A percentile compares a stretch with the other conserved stretches of the same genome.
phyloP scores from a whole-genome alignment of 176 grass and related monocot genomes.

The Avena atlantica region DNA sequence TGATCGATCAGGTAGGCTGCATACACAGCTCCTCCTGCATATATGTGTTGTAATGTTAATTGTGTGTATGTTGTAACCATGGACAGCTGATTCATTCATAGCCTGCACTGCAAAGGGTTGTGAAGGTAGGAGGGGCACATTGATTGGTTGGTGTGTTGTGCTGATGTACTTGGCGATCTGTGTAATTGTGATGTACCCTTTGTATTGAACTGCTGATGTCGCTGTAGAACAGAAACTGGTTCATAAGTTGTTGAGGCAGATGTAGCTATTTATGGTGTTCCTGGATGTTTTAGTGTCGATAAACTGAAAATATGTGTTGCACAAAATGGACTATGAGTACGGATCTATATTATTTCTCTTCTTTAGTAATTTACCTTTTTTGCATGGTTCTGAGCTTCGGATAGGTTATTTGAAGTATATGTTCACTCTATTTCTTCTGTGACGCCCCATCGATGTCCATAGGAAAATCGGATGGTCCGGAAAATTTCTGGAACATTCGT shows the following conservation, averaged over 20 bases:
- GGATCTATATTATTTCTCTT: no score
- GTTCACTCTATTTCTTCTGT: no score
- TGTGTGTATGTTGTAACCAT: not conserved
- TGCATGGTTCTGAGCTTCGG: no score
- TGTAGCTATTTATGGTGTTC: no score
- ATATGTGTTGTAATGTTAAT: not conserved
- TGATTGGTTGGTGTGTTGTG: constrained; percentile 18
- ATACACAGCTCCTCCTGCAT: not conserved
- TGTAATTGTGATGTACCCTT: not conserved
- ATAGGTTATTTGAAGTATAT: no score
- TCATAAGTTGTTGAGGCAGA: not conserved
- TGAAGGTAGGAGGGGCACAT: constrained; percentile 10
- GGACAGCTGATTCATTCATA: constrained; percentile 20
- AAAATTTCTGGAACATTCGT: no score
- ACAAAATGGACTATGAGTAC: no score
- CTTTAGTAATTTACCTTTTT: no score
- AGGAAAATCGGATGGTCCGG: no score
- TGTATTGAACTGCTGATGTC: not conserved
- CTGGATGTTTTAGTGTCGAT: no score
- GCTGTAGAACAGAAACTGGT: not conserved
- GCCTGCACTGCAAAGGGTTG: not conserved
- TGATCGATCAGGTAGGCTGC: not conserved
- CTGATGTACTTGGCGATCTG: not conserved
- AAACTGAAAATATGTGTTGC: no score
- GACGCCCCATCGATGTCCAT: no score